Evolutionary conservation across 1,284 basidiomycete species (phyloP).

Genomic region (Ganoderma resinaceum): DNA sequence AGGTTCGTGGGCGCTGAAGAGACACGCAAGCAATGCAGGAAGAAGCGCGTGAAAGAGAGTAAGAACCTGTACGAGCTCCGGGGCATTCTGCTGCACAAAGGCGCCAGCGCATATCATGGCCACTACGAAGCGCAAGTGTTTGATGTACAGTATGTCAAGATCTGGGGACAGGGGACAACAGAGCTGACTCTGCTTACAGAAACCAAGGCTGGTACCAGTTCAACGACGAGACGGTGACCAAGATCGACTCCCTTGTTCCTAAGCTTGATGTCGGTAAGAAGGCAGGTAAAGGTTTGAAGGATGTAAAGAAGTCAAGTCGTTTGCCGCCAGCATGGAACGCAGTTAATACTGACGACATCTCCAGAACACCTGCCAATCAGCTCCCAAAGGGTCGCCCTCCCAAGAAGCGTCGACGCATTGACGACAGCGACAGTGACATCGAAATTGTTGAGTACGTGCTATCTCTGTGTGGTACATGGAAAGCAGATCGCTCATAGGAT

Average conservation of each 20-base stretch:
- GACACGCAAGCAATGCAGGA: slow-evolving; percentile 23
- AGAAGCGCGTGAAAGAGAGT: slow-evolving; percentile 25
- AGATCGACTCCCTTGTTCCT: slow-evolving; percentile 62
- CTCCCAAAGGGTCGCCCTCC: slow-evolving; percentile 36
- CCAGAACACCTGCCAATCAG: slow-evolving; percentile 33
- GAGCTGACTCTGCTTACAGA: slow-evolving; percentile 45
- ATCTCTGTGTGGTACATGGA: neutral
- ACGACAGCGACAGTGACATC: slow-evolving; percentile 68
- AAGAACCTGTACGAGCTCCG: slow-evolving; percentile 75
- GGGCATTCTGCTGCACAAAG: slow-evolving; percentile 87
- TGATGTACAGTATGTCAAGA: slow-evolving; percentile 67
- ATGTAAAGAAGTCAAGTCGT: slow-evolving; percentile 25
- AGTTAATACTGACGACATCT: slow-evolving; percentile 5
- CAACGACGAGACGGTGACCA: slow-evolving; percentile 83
- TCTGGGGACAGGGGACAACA: neutral
- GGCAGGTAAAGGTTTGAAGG: slow-evolving; percentile 20
- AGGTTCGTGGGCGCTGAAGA: slow-evolving; percentile 53
- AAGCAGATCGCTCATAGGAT: neutral
- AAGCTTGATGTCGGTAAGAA: slow-evolving; percentile 35
- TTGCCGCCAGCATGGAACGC: neutral
- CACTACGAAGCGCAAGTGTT: slow-evolving; percentile 93
- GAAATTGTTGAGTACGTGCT: slow-evolving; percentile 42
- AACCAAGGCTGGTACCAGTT: slow-evolving; percentile 86
- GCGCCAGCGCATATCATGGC: slow-evolving; percentile 87
- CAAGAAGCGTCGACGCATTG: slow-evolving; percentile 55